A percentile compares a stretch with the other conserved stretches of the same genome.
Evolutionary conservation across 768 basidiomycete species (phyloP).

Genomic region (Leccinum variicolor): DNA sequence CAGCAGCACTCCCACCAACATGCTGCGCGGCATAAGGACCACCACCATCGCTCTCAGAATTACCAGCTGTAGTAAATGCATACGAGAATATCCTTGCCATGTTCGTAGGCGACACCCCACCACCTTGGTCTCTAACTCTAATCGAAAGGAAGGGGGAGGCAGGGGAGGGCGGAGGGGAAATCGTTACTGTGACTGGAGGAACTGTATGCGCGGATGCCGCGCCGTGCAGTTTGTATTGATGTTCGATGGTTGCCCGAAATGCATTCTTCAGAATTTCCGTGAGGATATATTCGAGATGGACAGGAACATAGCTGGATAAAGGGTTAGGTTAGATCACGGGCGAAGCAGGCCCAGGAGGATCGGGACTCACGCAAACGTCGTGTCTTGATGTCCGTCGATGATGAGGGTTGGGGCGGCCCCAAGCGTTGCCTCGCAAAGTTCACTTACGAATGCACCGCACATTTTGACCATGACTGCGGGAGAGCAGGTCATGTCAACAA

Average conservation of each 20-base stretch:
- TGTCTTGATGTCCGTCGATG: constrained; percentile 67
- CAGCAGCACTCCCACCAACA: constrained; percentile 66
- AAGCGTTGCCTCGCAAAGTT: constrained; percentile 81
- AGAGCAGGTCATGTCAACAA: constrained; percentile 72
- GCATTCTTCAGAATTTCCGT: constrained; percentile 91
- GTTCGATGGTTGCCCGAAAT: constrained; percentile 85
- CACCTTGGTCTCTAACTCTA: constrained; percentile 82
- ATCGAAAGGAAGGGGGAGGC: constrained; percentile 60
- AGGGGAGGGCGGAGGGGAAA: constrained; percentile 50
- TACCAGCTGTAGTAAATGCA: constrained; percentile 83
- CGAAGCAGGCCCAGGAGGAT: not conserved
- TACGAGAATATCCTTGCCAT: constrained; percentile 85
- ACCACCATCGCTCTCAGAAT: constrained; percentile 44
- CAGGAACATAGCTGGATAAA: constrained; percentile 68
- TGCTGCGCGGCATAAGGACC: constrained; percentile 80
- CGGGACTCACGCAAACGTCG: constrained; percentile 71
- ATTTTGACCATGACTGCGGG: constrained; percentile 71
- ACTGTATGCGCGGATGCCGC: constrained; percentile 35
- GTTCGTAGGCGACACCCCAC: constrained; percentile 73
- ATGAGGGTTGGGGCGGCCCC: constrained; percentile 65
- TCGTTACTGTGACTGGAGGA: constrained; percentile 68
- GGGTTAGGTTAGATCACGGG: constrained; percentile 8
- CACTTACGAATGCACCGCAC: constrained; percentile 81
- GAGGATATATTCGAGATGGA: constrained; percentile 87
- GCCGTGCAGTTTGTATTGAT: constrained; percentile 47